These are phyloP conservation scores for Crithidia thermophila DNA, from an alignment of 208 protist genomes.

Conservation along the genomic window DNA sequence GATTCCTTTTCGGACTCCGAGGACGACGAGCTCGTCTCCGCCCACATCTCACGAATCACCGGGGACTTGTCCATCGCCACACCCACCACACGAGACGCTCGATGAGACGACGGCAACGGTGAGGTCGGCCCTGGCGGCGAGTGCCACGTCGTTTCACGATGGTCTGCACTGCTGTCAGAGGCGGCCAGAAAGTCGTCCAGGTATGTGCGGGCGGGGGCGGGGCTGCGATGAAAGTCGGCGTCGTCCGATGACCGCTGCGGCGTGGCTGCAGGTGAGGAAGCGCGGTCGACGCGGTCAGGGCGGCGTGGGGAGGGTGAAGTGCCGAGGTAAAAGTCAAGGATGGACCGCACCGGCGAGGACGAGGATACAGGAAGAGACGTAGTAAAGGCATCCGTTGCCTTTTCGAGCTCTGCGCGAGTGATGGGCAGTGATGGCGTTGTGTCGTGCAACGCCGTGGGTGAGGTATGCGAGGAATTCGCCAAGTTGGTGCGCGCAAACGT, in stretches of 20 bases:
- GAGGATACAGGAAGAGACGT: neutral
- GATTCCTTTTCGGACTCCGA: neutral
- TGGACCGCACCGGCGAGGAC: conserved; percentile 7
- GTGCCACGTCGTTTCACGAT: neutral
- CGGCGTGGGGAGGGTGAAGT: conserved; percentile 8
- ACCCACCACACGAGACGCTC: neutral
- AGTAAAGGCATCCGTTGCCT: neutral
- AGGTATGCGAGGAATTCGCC: neutral
- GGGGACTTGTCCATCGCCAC: conserved; percentile 24
- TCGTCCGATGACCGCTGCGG: neutral
- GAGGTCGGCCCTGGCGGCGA: neutral
- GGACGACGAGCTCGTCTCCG: conserved; percentile 25
- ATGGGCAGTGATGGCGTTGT: neutral
- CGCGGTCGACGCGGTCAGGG: neutral
- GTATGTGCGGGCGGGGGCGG: conserved; percentile 12
- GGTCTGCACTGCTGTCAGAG: neutral
- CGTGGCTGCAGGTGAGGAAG: neutral
- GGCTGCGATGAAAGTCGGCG: conserved; percentile 10
- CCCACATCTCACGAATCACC: conserved; percentile 28
- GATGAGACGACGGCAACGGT: neutral
- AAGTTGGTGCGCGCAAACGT: conserved; percentile 14
- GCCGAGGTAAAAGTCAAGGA: conserved; percentile 23
- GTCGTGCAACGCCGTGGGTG: neutral
- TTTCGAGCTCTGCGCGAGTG: neutral
- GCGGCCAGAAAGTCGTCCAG: conserved; percentile 28